Conservation (phyloP, 2,329 filamentous ascomycete genomes). For the Gaeumannomyces tritici region DNA sequence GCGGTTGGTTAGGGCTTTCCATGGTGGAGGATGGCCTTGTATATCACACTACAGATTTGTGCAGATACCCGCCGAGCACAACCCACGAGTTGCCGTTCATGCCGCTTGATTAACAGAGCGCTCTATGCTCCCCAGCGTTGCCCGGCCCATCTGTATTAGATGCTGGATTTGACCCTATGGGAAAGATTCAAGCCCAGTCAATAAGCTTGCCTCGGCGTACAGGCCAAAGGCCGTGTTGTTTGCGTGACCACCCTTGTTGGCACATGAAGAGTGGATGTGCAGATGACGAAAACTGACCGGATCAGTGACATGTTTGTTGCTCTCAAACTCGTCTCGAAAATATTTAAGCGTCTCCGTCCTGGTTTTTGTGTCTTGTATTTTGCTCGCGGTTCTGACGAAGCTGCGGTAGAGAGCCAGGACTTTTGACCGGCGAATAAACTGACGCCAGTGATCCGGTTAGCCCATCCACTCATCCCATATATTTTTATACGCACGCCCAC, state of each 20-base stretch:
- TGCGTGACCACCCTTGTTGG: too few species aligned
- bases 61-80: neutral
- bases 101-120: constrained; percentile 42
- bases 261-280: neutral
- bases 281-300: constrained; percentile 28
- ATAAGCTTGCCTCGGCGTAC: neutral
- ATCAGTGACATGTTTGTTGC: constrained; percentile 46
- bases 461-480: neutral
- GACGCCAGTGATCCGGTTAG: neutral
- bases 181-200: neutral
- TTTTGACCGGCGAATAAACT: constrained; percentile 51
- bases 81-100: neutral
- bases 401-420: constrained; percentile 48
- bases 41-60: neutral
- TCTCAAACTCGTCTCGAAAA: constrained; percentile 52
- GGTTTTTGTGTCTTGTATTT: constrained; percentile 39
- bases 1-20: neutral
- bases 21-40: neutral
- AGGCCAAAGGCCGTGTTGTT: neutral
- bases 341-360: constrained; percentile 46
- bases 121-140: constrained; percentile 55
- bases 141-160: constrained; percentile 54
- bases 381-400: constrained; percentile 43
- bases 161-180: constrained; percentile 49
- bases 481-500: neutral